Base-by-base conservation (phyloP, 495 filamentous ascomycete genomes). In the Durotheca rogersii region DNA sequence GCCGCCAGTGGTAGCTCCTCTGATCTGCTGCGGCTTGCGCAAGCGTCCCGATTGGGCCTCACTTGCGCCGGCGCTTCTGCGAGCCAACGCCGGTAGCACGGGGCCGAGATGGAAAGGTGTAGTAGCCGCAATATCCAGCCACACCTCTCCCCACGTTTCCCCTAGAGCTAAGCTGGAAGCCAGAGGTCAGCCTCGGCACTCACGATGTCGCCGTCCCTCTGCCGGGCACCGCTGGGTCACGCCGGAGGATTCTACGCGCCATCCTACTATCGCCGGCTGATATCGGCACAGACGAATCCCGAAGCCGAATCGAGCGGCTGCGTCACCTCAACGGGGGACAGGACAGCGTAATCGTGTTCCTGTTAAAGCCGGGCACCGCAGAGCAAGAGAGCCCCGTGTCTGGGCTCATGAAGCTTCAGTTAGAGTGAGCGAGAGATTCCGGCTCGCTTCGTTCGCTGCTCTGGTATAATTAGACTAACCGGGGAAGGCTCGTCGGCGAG, bases 21-120 rank as follows among this genome's bases (percentile, higher is more conserved):
- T 80, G 60, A 77, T 86, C 62, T 82, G 76, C 65, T 72, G 73
- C 6, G 74, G 75, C 17, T 70, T 88, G 29, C 75, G 81, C 20
- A 69, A 70, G 37, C 73, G 77, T 27, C 57, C 66, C 3, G 69
- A 74, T 17, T 85, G 81, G 80, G 65, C 64, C 7, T 56, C 71
- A 9, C 53, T 80, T 6, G 64, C 71, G 1, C 61, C 75, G 1
- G 51, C 65, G 16, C 68, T 88, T 33, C 60, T 69, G 4, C 63
- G 70, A 19, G 45, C 44, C 30, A 50, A 64, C 7, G 54, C 60
- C 10, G 16, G 38, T 7, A 50, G 64, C 7, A 55, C 60, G 9
- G 16, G 38, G 6, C 51, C 62, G 33, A 66, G 34, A 44, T 78
- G 81, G 60, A 72, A 74, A 70, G 81, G 84, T 80, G 67, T 5